Conservation (phyloP, 768 basidiomycete species). For the Amanita pseudoporphyria region DNA sequence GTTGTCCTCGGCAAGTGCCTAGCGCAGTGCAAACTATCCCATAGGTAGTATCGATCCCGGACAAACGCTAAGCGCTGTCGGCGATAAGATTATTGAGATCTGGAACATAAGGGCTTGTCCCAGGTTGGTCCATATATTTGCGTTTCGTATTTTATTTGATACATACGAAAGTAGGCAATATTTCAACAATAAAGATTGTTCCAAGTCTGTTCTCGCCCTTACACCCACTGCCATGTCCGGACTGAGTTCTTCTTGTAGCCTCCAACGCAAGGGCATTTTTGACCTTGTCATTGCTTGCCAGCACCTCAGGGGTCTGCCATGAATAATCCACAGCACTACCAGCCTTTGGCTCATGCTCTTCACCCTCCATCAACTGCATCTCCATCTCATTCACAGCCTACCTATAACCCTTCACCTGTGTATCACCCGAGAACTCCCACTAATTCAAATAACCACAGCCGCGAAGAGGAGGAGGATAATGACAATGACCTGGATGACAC, state of each 20-base stretch:
- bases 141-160: slow-evolving; percentile 23
- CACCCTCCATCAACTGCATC: slow-evolving; percentile 41
- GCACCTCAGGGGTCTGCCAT: slow-evolving; percentile 18
- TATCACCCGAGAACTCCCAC: slow-evolving; percentile 13
- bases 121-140: slow-evolving; percentile 13
- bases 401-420: slow-evolving; percentile 17
- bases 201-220: slow-evolving; percentile 10
- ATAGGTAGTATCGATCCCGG: not conserved
- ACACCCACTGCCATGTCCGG: slow-evolving; percentile 5
- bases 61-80: not conserved
- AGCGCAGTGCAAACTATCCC: slow-evolving; percentile 1
- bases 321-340: slow-evolving; percentile 75
- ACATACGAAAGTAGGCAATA: slow-evolving; percentile 22
- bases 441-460: slow-evolving; percentile 8
- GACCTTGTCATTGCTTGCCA: not conserved
- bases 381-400: slow-evolving; percentile 15
- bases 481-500: slow-evolving; percentile 60
- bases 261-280: not conserved
- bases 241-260: slow-evolving; percentile 6
- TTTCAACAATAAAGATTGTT: slow-evolving; percentile 20
- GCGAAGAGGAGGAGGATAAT: slow-evolving; percentile 37
- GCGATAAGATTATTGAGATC: slow-evolving; percentile 8
- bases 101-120: slow-evolving; percentile 6
- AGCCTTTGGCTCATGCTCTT: slow-evolving; percentile 72
- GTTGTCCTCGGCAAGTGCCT: slow-evolving; percentile 5